A percentile compares a stretch with the other conserved stretches of the same genome.
Conservation (phyloP, 192 early-diverging fungal species). For the Backusella parvicylindrica region DNA sequence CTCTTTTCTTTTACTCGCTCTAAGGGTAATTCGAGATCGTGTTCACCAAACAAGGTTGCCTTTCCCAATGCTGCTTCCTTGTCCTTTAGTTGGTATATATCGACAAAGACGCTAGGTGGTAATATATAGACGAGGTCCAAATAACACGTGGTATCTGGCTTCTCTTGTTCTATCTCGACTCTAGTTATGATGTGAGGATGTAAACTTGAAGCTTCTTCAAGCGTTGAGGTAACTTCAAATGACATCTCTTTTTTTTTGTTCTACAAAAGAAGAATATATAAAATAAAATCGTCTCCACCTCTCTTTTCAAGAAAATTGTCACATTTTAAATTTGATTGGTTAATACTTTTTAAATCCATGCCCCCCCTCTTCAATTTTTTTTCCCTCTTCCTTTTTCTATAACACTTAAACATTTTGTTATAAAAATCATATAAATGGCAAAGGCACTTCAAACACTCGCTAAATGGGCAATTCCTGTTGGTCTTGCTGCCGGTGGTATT, state of each 20-base stretch:
- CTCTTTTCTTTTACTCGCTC: conserved; percentile 11
- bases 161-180: neutral
- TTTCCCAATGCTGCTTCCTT: neutral
- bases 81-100: conserved; percentile 17
- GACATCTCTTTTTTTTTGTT: neutral
- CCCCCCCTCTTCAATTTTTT: conserved; percentile 4
- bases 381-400: neutral
- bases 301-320: neutral
- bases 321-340: neutral
- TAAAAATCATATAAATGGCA: conserved; percentile 37
- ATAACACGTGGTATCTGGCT: neutral
- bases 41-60: conserved; percentile 14
- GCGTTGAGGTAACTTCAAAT: neutral
- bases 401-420: neutral
- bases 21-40: conserved; percentile 19
- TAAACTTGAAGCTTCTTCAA: conserved; percentile 1
- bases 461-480: conserved; percentile 76
- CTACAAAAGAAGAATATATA: too few species aligned
- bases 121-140: conserved; percentile 24
- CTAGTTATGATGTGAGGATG: conserved; percentile 12
- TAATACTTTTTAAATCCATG: neutral
- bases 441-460: conserved; percentile 65
- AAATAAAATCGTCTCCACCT: too few species aligned
- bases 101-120: conserved; percentile 28
- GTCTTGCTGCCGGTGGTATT: conserved; percentile 60